Evolutionary conservation across 768 basidiomycete species (phyloP).

Genomic region (Kockovaella imperatae): DNA sequence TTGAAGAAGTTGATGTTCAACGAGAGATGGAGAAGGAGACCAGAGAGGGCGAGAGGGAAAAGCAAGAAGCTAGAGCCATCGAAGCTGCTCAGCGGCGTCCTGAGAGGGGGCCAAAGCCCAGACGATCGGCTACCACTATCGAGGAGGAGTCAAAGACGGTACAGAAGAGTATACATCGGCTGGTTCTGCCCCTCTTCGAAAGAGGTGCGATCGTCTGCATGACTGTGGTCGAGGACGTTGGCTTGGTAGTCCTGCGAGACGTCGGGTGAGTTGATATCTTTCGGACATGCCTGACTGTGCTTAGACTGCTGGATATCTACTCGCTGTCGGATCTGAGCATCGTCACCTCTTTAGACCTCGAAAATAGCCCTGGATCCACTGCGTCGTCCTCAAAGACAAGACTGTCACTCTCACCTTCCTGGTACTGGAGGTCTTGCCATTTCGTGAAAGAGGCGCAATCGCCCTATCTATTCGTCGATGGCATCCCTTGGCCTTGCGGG

Average conservation of each 20-base stretch:
- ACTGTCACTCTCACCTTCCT: constrained; percentile 20
- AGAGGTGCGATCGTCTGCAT: constrained; percentile 23
- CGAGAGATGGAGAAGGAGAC: constrained; percentile 32
- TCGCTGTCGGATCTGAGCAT: constrained; percentile 9
- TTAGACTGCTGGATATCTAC: constrained; percentile 26
- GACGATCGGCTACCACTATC: background rate
- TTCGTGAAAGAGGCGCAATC: too few relatives aligned
- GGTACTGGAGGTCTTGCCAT: constrained; percentile 23
- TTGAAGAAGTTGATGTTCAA: constrained; percentile 32
- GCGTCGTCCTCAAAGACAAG: constrained; percentile 8
- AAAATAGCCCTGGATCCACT: too few relatives aligned
- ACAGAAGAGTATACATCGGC: constrained; percentile 5
- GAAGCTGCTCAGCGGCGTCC: constrained; percentile 15
- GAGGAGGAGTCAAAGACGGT: background rate
- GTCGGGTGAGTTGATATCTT: constrained; percentile 26
- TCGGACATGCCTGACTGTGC: too few relatives aligned
- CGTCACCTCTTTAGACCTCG: background rate
- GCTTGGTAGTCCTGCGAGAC: constrained; percentile 23
- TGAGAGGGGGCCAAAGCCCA: constrained; percentile 2
- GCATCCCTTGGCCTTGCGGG: constrained; percentile 31
- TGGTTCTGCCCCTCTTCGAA: constrained; percentile 14
- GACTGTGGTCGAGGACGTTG: constrained; percentile 16
- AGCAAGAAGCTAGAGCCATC: constrained; percentile 19
- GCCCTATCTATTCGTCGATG: constrained; percentile 24
- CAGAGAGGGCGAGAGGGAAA: constrained; percentile 21